Evolutionary conservation across 164 flowering plant species (phyloP).

Genomic region (Aristolochia contorta): DNA sequence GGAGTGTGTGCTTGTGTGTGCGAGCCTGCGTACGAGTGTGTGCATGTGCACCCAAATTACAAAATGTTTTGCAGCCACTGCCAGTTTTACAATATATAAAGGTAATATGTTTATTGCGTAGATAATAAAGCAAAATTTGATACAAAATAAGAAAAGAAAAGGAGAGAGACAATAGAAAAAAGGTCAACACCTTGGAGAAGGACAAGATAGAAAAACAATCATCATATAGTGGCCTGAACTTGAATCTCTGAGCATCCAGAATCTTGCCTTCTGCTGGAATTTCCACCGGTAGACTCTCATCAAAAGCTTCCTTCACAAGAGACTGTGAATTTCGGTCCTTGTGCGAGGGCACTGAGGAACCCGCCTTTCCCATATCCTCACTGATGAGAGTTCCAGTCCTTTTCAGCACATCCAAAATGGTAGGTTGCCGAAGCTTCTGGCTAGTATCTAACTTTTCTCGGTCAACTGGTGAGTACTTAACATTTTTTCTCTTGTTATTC

Average conservation of each 20-base stretch:
- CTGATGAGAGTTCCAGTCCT: slow-evolving; percentile 44
- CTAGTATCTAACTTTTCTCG: slow-evolving; percentile 13
- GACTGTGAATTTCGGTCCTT: slow-evolving; percentile 23
- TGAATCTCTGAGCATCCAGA: slow-evolving; percentile 56
- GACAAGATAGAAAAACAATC: slow-evolving; percentile 49
- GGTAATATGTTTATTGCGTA: no score
- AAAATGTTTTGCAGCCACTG: no score
- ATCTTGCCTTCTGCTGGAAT: slow-evolving; percentile 33
- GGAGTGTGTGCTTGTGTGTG: no score
- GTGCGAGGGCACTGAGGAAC: slow-evolving; percentile 17
- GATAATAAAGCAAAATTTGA: neutral
- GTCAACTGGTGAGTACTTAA: slow-evolving; percentile 15
- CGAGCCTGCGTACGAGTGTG: no score
- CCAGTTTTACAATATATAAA: no score
- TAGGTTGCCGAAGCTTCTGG: slow-evolving; percentile 51
- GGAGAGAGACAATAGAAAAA: slow-evolving; percentile 1
- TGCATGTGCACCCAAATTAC: no score
- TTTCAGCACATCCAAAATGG: slow-evolving; percentile 44
- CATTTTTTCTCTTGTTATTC: slow-evolving; percentile 25
- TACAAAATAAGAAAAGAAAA: neutral
- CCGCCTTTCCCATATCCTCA: slow-evolving; percentile 34
- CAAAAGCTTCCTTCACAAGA: slow-evolving; percentile 12
- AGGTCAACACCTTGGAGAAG: slow-evolving; percentile 40
- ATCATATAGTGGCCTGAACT: slow-evolving; percentile 58
- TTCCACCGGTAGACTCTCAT: slow-evolving; percentile 26